A percentile compares a stretch with the other conserved stretches of the same genome.
Evolutionary conservation across 257 asterid genomes (phyloP).

Genomic region (Forsythia suspensa): DNA sequence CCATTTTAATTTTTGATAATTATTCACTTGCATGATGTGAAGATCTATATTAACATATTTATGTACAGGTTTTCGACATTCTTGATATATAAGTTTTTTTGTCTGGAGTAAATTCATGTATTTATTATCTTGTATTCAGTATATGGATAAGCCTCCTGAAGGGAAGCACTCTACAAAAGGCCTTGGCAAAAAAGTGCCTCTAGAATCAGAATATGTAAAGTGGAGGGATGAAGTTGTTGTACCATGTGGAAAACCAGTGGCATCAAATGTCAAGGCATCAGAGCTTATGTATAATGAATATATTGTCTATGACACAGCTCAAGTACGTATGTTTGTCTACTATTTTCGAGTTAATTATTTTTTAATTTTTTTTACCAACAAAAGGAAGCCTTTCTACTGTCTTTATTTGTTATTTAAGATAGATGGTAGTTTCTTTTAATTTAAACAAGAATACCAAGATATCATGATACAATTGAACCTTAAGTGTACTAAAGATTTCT

Average conservation of each 20-base stretch:
- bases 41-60: not conserved
- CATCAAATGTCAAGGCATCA: conserved; percentile 64
- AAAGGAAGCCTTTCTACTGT: not conserved
- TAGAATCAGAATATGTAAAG: conserved; percentile 58
- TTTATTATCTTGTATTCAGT: conserved; percentile 43
- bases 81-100: not conserved
- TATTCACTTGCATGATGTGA: not conserved
- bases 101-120: not conserved
- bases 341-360: not conserved
- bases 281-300: conserved; percentile 93
- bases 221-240: conserved; percentile 88
- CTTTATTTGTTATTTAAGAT: not conserved
- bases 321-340: conserved; percentile 51
- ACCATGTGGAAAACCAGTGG: conserved; percentile 88
- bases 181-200: conserved; percentile 80
- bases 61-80: not conserved
- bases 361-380: not conserved
- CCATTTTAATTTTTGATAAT: not conserved
- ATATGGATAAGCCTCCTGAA: conserved; percentile 86
- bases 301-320: conserved; percentile 83
- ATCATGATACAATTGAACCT: too few relatives aligned
- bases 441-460: not conserved
- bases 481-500: not conserved
- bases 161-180: conserved; percentile 98
- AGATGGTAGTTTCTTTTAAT: not conserved